These are phyloP conservation scores for Aspergillus quadrilineatus DNA, from an alignment of 2,329 filamentous ascomycete genomes.

Conservation along the genomic window DNA sequence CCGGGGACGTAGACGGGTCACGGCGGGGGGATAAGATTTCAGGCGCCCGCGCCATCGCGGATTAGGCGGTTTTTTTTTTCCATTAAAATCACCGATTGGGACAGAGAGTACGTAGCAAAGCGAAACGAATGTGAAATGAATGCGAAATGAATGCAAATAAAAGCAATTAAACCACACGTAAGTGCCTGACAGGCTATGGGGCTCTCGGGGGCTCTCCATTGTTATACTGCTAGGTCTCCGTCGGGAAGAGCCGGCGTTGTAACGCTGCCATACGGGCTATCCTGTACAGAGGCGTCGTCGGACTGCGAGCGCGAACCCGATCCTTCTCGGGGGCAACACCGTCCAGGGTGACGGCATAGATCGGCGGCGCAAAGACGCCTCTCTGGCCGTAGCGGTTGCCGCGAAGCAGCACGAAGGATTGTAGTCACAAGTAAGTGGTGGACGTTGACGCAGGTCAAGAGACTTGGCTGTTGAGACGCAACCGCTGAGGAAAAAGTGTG, in stretches of 20 bases:
- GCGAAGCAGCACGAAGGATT: background rate
- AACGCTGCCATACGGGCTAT: background rate
- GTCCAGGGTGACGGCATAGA: background rate
- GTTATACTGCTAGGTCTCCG: background rate
- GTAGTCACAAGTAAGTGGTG: background rate
- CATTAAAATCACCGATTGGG: background rate
- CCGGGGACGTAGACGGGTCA: background rate
- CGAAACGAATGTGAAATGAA: background rate
- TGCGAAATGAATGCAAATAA: background rate
- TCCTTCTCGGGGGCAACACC: too few species aligned
- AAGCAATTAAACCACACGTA: background rate
- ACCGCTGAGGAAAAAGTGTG: background rate
- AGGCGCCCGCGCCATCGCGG: background rate
- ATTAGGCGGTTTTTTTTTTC: background rate
- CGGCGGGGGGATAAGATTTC: background rate
- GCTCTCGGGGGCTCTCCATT: background rate
- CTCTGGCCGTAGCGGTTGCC: background rate
- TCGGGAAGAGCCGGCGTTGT: background rate
- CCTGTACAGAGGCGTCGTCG: too few species aligned
- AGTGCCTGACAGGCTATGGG: background rate
- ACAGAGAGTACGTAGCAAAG: background rate
- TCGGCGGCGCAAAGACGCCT: background rate
- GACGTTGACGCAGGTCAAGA: background rate
- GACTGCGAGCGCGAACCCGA: background rate
- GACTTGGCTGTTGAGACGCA: background rate